A percentile compares a stretch with the other conserved stretches of the same genome.
phyloP scores from a whole-genome alignment of 148 eudicot genomes.

The Heliosperma pusillum region DNA sequence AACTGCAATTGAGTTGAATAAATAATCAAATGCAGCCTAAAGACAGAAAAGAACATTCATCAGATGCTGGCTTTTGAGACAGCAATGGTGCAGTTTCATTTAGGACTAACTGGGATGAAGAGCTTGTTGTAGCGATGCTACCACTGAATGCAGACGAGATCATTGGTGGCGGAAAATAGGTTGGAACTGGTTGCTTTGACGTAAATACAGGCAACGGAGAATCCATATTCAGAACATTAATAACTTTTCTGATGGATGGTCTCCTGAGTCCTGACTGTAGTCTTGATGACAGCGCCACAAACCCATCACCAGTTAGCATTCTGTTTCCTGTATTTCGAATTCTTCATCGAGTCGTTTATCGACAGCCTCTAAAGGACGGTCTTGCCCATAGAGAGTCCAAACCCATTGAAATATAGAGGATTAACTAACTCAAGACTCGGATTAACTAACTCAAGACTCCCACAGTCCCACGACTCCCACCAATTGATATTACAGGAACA shows the following conservation, averaged over 20 bases:
- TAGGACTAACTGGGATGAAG: constrained; percentile 8
- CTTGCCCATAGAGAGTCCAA: constrained; percentile 43
- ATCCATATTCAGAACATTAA: constrained; percentile 41
- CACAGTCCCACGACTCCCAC: too few relatives aligned
- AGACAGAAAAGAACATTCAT: too few relatives aligned
- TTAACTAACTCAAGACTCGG: too few relatives aligned
- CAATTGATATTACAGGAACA: too few relatives aligned
- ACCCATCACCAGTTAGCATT: constrained; percentile 44
- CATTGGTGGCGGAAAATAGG: constrained; percentile 20
- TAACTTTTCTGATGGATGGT: constrained; percentile 50
- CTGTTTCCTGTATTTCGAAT: constrained; percentile 30
- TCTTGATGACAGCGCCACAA: constrained; percentile 64
- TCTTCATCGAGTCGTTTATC: constrained; percentile 32
- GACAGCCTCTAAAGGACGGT: constrained; percentile 27
- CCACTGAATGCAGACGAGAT: constrained; percentile 12
- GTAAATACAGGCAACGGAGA: constrained; percentile 32
- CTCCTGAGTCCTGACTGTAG: constrained; percentile 23
- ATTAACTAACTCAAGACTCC: too few relatives aligned
- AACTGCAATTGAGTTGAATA: too few relatives aligned
- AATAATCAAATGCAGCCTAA: too few relatives aligned
- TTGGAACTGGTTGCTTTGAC: constrained; percentile 20
- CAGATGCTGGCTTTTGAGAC: neutral
- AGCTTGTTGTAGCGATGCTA: neutral
- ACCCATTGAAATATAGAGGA: constrained; percentile 27
- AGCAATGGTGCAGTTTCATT: constrained; percentile 7